Evolutionary conservation across 148 eudicot genomes (phyloP).

Genomic region (Beta vulgaris): DNA sequence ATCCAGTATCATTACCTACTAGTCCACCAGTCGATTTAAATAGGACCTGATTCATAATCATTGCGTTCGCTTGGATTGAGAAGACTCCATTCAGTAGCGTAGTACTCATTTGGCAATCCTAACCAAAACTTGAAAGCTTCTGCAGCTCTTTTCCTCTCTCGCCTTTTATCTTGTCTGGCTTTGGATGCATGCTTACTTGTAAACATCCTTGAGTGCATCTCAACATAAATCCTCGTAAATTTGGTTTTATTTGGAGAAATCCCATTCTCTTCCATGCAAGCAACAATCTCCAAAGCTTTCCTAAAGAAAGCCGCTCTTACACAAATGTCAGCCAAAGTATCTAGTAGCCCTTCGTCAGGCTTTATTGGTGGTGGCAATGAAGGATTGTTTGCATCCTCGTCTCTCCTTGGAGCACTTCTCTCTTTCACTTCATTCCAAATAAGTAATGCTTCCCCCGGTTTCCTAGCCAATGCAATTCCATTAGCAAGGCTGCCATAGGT

Average conservation of each 20-base stretch:
- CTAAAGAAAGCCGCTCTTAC: conserved; percentile 93
- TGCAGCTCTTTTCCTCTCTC: conserved; percentile 84
- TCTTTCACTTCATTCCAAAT: conserved; percentile 92
- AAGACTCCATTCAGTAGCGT: conserved; percentile 80
- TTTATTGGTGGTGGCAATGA: conserved; percentile 44
- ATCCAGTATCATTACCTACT: no score
- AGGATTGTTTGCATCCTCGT: conserved; percentile 31
- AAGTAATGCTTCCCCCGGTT: conserved; percentile 89
- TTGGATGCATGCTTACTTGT: conserved; percentile 92
- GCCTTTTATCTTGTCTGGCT: conserved; percentile 85
- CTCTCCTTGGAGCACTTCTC: conserved; percentile 45
- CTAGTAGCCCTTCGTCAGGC: conserved; percentile 79
- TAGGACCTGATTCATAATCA: conserved; percentile 29
- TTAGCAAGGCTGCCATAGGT: conserved; percentile 97
- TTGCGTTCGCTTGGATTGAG: conserved; percentile 42
- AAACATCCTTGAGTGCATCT: conserved; percentile 99
- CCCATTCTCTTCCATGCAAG: conserved; percentile 94
- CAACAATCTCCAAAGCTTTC: conserved; percentile 94
- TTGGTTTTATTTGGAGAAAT: conserved; percentile 85
- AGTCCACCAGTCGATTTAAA: conserved; percentile 8
- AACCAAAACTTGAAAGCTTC: conserved; percentile 98
- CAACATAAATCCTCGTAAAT: conserved; percentile 83
- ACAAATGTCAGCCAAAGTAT: conserved; percentile 85
- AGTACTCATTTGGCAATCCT: conserved; percentile 87
- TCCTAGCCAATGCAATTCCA: conserved; percentile 82